A percentile compares a stretch with the other conserved stretches of the same genome.
These are phyloP conservation scores for Zymoseptoria crescenta DNA, from an alignment of 2,329 filamentous ascomycete genomes.

Conservation along the genomic window DNA sequence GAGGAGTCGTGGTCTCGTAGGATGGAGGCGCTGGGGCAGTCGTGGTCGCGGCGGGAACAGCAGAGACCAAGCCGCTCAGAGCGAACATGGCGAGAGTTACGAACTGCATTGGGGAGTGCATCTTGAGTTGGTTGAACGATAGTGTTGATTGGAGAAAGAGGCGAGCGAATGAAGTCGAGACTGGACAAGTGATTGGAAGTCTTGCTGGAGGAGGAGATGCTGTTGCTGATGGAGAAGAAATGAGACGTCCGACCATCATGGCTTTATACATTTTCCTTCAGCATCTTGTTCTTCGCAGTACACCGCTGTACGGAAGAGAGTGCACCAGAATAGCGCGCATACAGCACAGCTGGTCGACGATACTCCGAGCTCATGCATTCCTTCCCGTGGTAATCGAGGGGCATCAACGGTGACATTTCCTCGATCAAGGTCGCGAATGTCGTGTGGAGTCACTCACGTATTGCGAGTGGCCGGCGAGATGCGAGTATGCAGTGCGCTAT, in stretches of 20 bases:
- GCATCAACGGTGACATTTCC: background rate
- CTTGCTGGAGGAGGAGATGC: slow-evolving; percentile 7
- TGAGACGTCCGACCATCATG: background rate
- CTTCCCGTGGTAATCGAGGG: background rate
- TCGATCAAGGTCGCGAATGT: background rate
- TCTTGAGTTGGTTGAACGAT: slow-evolving; percentile 8
- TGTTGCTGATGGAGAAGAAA: slow-evolving; percentile 6
- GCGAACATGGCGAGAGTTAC: slow-evolving; percentile 11
- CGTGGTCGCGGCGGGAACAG: slow-evolving; percentile 7
- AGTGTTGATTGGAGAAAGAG: slow-evolving; percentile 5
- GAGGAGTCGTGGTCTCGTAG: background rate
- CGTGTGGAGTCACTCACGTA: background rate
- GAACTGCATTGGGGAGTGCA: slow-evolving; percentile 15
- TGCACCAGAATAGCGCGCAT: background rate
- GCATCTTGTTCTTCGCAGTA: background rate
- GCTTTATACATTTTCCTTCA: slow-evolving; percentile 4
- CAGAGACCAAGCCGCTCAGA: slow-evolving; percentile 13
- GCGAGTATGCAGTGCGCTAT: background rate
- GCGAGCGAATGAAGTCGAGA: slow-evolving; percentile 5
- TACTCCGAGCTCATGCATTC: background rate
- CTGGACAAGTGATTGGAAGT: slow-evolving; percentile 2
- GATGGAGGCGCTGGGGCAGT: background rate
- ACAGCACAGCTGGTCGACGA: background rate
- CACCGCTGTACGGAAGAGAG: background rate
- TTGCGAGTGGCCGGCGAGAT: background rate